Conservation (phyloP, 225 moss, liverwort and hornwort species). For the Pseudisothecium myosuroides region DNA sequence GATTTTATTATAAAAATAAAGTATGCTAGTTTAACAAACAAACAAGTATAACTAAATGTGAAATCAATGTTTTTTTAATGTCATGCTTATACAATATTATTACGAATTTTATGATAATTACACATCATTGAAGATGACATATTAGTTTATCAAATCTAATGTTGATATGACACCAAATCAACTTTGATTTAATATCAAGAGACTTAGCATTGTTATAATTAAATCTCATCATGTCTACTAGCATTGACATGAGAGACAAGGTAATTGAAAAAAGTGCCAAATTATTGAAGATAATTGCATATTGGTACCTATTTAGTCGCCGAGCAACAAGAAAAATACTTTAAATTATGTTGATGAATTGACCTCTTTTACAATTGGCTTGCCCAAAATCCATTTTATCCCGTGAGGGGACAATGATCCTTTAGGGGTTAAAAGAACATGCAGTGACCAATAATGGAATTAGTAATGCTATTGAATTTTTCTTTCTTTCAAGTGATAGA, state of each 20-base stretch:
- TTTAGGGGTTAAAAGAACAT: not conserved
- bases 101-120: not conserved
- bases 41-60: accelerated
- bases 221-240: not conserved
- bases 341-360: not conserved
- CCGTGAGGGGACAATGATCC: too few species aligned
- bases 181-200: not conserved
- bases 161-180: not conserved
- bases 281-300: not conserved
- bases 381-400: too few species aligned
- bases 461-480: not conserved
- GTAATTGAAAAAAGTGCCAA: not conserved
- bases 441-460: not conserved
- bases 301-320: not conserved
- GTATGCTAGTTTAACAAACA: not conserved
- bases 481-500: not conserved
- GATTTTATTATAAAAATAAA: not conserved
- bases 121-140: not conserved
- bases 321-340: not conserved
- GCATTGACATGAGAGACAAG: too few species aligned
- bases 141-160: too few species aligned
- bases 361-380: too few species aligned
- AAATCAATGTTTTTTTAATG: not conserved
- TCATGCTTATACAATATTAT: too few species aligned
- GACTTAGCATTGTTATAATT: not conserved